These are phyloP conservation scores for Solanum okadae DNA, from an alignment of 257 asterid genomes.

Conservation along the genomic window DNA sequence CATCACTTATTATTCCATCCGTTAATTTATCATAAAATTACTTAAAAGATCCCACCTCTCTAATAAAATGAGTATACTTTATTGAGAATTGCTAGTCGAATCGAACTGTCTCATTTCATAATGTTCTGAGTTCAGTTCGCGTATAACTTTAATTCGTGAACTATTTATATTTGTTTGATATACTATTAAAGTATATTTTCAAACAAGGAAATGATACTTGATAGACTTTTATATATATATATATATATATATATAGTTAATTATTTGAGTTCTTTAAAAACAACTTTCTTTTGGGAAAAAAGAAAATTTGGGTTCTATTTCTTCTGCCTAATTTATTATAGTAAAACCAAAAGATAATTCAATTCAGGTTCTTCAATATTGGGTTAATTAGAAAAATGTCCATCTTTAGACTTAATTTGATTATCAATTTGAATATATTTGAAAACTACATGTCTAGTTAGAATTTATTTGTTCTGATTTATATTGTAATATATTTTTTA, in stretches of 20 bases:
- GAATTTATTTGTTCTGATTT: neutral
- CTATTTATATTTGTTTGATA: neutral
- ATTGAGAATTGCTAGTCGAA: too few relatives aligned
- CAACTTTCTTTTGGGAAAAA: neutral
- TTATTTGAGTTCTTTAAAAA: neutral
- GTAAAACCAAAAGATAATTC: neutral
- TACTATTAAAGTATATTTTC: neutral
- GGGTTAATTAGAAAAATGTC: neutral
- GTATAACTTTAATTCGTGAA: too few relatives aligned
- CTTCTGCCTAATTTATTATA: neutral
- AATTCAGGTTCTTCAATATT: neutral
- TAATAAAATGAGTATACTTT: neutral
- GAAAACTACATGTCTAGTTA: too few relatives aligned
- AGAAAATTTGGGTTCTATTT: neutral
- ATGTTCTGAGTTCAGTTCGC: rapidly evolving
- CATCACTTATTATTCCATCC: neutral
- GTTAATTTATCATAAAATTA: neutral
- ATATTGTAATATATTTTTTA: too few relatives aligned
- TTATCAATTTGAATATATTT: neutral
- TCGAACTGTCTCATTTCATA: neutral
- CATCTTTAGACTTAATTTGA: neutral
- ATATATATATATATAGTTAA: neutral
- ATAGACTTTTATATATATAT: neutral
- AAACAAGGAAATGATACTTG: neutral
- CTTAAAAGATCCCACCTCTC: neutral